Percentiles rank a stretch among this genome's conserved stretches.
Conservation (phyloP, 352 stramenopile species). For the Saprolegnia diclina region DNA sequence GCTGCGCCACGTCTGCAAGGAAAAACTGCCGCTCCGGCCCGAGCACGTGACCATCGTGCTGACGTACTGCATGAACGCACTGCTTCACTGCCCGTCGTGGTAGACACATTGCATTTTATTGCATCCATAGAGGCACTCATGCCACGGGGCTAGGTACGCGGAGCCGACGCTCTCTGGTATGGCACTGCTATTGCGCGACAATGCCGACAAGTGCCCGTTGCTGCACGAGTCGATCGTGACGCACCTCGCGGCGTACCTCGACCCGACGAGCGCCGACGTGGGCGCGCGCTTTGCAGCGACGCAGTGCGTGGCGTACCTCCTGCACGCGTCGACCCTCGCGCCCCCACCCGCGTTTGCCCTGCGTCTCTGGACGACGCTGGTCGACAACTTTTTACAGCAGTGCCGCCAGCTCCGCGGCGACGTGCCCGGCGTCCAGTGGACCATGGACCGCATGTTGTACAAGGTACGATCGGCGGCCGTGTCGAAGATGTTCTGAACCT, state of each 20-base stretch:
- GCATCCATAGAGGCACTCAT: slow-evolving; percentile 60
- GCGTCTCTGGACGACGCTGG: slow-evolving; percentile 68
- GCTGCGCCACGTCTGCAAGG: slow-evolving; percentile 74
- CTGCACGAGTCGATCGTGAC: slow-evolving; percentile 65
- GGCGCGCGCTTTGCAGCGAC: slow-evolving; percentile 80
- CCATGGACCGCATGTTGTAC: slow-evolving; percentile 67
- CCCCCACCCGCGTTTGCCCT: slow-evolving; percentile 64
- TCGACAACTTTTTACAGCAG: slow-evolving; percentile 83
- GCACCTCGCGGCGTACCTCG: slow-evolving; percentile 63
- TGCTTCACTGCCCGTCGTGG: slow-evolving; percentile 51
- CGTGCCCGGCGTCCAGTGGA: slow-evolving; percentile 38
- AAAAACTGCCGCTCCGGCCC: slow-evolving; percentile 57
- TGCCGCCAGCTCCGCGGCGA: slow-evolving; percentile 40
- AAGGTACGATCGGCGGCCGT: slow-evolving; percentile 36
- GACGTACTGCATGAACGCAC: slow-evolving; percentile 66
- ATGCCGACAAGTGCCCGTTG: slow-evolving; percentile 55
- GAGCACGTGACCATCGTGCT: slow-evolving; percentile 56
- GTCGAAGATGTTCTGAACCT: no score
- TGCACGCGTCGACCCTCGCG: slow-evolving; percentile 56
- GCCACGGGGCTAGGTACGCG: slow-evolving; percentile 11
- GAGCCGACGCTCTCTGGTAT: slow-evolving; percentile 33
- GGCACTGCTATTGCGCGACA: slow-evolving; percentile 70
- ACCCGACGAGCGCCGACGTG: slow-evolving; percentile 72
- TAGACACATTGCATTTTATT: slow-evolving; percentile 38
- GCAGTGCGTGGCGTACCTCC: slow-evolving; percentile 80